Evolutionary conservation across 2,329 filamentous ascomycete genomes (phyloP).

Genomic region (Claviceps quebecensis): DNA sequence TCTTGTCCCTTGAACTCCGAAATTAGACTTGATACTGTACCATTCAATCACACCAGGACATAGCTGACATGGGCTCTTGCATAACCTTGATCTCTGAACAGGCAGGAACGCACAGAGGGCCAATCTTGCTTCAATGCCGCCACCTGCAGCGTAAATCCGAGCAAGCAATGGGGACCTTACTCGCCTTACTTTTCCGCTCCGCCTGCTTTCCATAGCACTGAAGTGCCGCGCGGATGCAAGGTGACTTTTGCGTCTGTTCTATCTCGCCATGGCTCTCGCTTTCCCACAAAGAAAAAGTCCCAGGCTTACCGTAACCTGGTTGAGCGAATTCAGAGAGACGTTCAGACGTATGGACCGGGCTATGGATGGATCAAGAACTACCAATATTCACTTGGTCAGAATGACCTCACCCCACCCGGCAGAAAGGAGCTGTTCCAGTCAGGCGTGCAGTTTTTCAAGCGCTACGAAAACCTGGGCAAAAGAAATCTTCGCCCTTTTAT

Average conservation of each 20-base stretch:
- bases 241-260: conserved; percentile 71
- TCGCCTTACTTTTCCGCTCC: conserved; percentile 69
- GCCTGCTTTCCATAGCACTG: conserved; percentile 42
- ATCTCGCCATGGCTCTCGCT: conserved; percentile 72
- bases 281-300: conserved; percentile 60
- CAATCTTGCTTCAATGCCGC: not conserved
- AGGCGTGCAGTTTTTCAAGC: conserved; percentile 59
- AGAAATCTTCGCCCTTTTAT: conserved; percentile 48
- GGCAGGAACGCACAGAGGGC: conserved; percentile 5
- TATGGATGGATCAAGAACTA: conserved; percentile 62
- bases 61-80: not conserved
- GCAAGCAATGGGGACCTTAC: conserved; percentile 63
- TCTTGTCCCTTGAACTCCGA: too few relatives aligned
- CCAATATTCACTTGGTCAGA: conserved; percentile 54
- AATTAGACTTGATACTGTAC: not conserved
- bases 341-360: conserved; percentile 42
- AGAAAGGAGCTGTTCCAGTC: conserved; percentile 58
- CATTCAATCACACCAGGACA: not conserved
- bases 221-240: conserved; percentile 52
- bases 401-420: conserved; percentile 55
- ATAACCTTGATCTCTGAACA: not conserved
- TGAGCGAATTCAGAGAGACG: conserved; percentile 44
- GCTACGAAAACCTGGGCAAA: conserved; percentile 50
- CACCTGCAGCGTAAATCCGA: conserved; percentile 43
- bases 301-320: conserved; percentile 49